Base-by-base conservation (phyloP, 2,329 filamentous ascomycete species). In the Arthroderma uncinatum region DNA sequence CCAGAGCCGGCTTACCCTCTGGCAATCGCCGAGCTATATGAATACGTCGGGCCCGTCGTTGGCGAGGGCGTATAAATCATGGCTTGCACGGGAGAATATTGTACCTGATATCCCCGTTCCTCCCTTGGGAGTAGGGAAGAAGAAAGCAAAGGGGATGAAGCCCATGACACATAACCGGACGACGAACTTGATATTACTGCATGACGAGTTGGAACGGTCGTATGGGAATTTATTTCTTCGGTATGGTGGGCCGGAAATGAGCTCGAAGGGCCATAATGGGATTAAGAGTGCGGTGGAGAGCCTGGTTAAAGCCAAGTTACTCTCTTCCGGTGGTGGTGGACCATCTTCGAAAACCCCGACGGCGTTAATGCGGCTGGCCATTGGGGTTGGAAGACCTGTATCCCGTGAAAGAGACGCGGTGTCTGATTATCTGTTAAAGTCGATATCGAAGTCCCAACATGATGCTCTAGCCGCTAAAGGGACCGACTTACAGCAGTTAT, bases 331-430 rank as follows among this genome's bases (percentile, higher is more conserved):
- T 73, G 75, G 0, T 73, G 78, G 53, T 77, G 77, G 63, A 70
- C 73, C 28, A 58, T 78, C 55, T 78, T 77, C 67, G 74, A 71
- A 61, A 63, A 66, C 55, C 64, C 68, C 57, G 61, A 61, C 34
- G 5, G 53, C 30, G 1, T 75, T 78, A 62, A 70, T 79, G 65
- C 77, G 87, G 58, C 81, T 97, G 54, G 85, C 87, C 0, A 75
- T 97, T 10, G 93, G 93, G 0, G 95, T 97, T 73, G 91, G 89
- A n/a, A 76, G 93, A 48, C 92, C 92, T 0, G 76, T 74, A 48
- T 84, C 79, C 61, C 78, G 90, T 61, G 84, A 89, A 53, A 75
- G 77, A 21, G 73, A 75, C 39, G 81, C 81, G 1, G 90, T 97
- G 8, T 81, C 84, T 44, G 75, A 81, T 23, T 95, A 92, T 74